These are phyloP conservation scores for Coemansia sp. DNA, from an alignment of 192 early-diverging fungal species.

Conservation along the genomic window DNA sequence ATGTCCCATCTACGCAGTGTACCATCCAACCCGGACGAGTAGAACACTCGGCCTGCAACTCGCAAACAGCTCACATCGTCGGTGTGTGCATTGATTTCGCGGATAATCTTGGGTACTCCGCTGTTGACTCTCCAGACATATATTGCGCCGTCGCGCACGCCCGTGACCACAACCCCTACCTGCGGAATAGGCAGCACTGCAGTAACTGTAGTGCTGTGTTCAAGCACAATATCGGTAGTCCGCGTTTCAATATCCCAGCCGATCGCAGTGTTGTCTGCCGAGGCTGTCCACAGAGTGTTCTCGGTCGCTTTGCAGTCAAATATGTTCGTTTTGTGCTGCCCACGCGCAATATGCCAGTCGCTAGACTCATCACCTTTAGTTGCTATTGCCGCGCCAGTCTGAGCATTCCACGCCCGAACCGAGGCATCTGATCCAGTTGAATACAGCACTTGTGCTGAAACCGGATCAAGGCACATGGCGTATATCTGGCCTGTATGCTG, in stretches of 20 bases:
- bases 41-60: slow-evolving; percentile 62
- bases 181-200: slow-evolving; percentile 57
- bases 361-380: slow-evolving; percentile 20
- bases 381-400: slow-evolving; percentile 53
- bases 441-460: slow-evolving; percentile 26
- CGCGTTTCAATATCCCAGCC: slow-evolving; percentile 81
- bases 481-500: slow-evolving; percentile 51
- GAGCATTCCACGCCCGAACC: slow-evolving; percentile 74
- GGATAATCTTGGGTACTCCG: slow-evolving; percentile 53
- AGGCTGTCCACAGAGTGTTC: slow-evolving; percentile 80
- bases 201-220: slow-evolving; percentile 84
- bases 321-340: slow-evolving; percentile 80
- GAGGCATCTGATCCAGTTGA: slow-evolving; percentile 53
- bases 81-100: slow-evolving; percentile 80
- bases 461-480: slow-evolving; percentile 33
- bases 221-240: slow-evolving; percentile 67
- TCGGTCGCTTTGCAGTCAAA: slow-evolving; percentile 65
- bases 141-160: slow-evolving; percentile 80
- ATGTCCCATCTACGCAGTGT: slow-evolving; percentile 84
- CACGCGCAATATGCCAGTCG: slow-evolving; percentile 57
- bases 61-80: slow-evolving; percentile 80
- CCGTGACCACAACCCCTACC: slow-evolving; percentile 77
- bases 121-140: slow-evolving; percentile 75
- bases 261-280: slow-evolving; percentile 87
- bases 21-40: slow-evolving; percentile 80